phyloP scores from a whole-genome alignment of 495 filamentous ascomycete species.

The Penicillium chermesinum region DNA sequence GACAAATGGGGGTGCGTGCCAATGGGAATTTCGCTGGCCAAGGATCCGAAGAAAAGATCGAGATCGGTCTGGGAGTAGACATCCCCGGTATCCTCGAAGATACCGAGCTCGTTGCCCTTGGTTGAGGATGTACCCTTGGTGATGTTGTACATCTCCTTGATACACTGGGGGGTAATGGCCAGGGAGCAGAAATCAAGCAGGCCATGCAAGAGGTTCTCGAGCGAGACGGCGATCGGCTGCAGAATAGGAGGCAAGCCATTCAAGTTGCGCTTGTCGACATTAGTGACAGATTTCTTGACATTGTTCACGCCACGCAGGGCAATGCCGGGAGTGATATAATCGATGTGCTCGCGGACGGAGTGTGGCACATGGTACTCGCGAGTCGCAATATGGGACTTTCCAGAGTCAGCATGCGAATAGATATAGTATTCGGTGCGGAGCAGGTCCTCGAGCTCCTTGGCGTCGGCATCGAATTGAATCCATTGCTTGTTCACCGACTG shows the following conservation, averaged over 20 bases:
- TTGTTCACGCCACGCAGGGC: constrained; percentile 22
- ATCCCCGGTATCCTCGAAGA: constrained; percentile 39
- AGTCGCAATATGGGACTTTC: constrained; percentile 46
- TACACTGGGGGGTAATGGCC: constrained; percentile 30
- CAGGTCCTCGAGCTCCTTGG: constrained; percentile 48
- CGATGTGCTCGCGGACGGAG: constrained; percentile 46
- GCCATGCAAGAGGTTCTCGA: constrained; percentile 13
- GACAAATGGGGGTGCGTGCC: constrained; percentile 39
- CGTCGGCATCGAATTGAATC: constrained; percentile 50
- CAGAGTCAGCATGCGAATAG: constrained; percentile 44
- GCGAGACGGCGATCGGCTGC: constrained; percentile 34
- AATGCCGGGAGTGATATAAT: constrained; percentile 53
- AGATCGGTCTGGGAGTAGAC: constrained; percentile 52
- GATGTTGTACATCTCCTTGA: constrained; percentile 42
- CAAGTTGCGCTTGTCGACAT: constrained; percentile 11
- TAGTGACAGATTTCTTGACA: not conserved
- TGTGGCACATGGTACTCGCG: constrained; percentile 48
- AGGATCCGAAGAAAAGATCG: constrained; percentile 50
- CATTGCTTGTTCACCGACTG: constrained; percentile 47
- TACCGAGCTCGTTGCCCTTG: constrained; percentile 40
- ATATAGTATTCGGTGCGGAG: constrained; percentile 55
- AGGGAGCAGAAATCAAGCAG: constrained; percentile 20
- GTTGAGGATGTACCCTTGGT: constrained; percentile 29
- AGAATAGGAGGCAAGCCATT: constrained; percentile 16
- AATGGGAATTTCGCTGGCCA: constrained; percentile 29